Conservation (phyloP, 371 early-diverging fungal genomes). For the Chytridiales sp. region DNA sequence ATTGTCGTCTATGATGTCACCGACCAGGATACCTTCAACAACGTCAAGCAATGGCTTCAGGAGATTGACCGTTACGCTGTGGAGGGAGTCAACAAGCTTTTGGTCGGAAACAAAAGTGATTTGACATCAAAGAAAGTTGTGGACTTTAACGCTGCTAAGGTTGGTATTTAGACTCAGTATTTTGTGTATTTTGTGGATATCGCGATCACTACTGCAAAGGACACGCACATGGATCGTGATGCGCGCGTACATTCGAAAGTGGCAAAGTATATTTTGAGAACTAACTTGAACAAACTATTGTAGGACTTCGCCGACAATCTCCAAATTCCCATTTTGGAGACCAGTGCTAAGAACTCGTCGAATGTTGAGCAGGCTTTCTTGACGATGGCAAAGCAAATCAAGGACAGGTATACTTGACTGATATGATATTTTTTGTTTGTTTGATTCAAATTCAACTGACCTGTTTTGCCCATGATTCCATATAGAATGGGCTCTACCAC, state of each 20-base stretch:
- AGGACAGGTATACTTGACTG: constrained; percentile 44
- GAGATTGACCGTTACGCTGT: constrained; percentile 97
- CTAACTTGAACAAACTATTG: too few species aligned
- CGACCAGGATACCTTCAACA: constrained; percentile 95
- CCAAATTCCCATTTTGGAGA: constrained; percentile 90
- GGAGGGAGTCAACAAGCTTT: constrained; percentile 95
- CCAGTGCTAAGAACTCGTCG: constrained; percentile 94
- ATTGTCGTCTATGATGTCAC: constrained; percentile 99
- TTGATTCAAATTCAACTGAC: too few species aligned
- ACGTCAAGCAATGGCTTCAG: constrained; percentile 97
- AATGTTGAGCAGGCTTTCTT: constrained; percentile 98
- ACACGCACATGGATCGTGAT: constrained; percentile 3
- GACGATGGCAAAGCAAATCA: constrained; percentile 83
- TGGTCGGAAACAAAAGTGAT: constrained; percentile 99
- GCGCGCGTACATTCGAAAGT: background rate
- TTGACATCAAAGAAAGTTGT: constrained; percentile 83
- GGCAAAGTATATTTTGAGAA: constrained; percentile 1
- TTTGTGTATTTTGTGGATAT: too few species aligned
- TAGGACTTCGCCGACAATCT: constrained; percentile 86
- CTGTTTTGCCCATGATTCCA: background rate
- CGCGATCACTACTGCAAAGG: too few species aligned
- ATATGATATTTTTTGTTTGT: background rate
- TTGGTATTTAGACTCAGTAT: constrained; percentile 16
- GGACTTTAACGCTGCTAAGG: constrained; percentile 55
- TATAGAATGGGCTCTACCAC: constrained; percentile 39